phyloP scores from a whole-genome alignment of 2,329 filamentous ascomycete species.

The Fusarium stilboides region DNA sequence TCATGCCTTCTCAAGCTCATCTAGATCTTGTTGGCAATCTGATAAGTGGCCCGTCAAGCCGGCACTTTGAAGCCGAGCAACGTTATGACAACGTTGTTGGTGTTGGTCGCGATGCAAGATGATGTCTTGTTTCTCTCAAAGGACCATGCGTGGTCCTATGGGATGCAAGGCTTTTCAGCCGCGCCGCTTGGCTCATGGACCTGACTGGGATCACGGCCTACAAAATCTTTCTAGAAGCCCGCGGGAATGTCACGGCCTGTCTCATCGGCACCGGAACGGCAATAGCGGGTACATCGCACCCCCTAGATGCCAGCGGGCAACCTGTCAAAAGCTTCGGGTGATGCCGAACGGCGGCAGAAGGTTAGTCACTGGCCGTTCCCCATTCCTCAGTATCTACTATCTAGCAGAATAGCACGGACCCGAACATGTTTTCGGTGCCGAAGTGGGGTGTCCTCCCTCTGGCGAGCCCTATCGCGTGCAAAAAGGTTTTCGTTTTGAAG shows the following conservation, averaged over 20 bases:
- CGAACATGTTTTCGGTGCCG: slow-evolving; percentile 43
- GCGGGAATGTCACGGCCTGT: slow-evolving; percentile 34
- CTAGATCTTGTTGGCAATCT: slow-evolving; percentile 14
- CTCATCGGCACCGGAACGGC: slow-evolving; percentile 41
- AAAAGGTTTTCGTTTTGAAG: slow-evolving; percentile 1
- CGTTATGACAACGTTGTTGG: slow-evolving; percentile 5
- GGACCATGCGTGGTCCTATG: slow-evolving; percentile 20
- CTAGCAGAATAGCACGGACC: slow-evolving; percentile 20
- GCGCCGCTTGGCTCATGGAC: slow-evolving; percentile 4
- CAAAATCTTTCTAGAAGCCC: slow-evolving; percentile 44
- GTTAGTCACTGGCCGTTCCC: slow-evolving; percentile 21
- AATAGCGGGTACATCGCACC: slow-evolving; percentile 12
- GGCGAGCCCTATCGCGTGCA: slow-evolving; percentile 6
- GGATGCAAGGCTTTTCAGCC: slow-evolving; percentile 6
- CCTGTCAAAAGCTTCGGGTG: slow-evolving; percentile 17
- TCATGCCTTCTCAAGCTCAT: slow-evolving; percentile 1
- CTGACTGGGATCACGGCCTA: slow-evolving; percentile 23
- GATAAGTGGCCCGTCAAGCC: slow-evolving; percentile 28
- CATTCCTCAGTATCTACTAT: slow-evolving; percentile 23
- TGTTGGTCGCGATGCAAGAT: slow-evolving; percentile 10
- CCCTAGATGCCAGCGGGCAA: neutral
- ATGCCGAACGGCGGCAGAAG: slow-evolving; percentile 11
- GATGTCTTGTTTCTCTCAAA: slow-evolving; percentile 7
- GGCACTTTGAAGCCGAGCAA: slow-evolving; percentile 35
- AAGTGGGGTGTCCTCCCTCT: slow-evolving; percentile 19